Evolutionary conservation across 2,329 filamentous ascomycete species (phyloP).

Genomic region (Exophiala xenobiotica): DNA sequence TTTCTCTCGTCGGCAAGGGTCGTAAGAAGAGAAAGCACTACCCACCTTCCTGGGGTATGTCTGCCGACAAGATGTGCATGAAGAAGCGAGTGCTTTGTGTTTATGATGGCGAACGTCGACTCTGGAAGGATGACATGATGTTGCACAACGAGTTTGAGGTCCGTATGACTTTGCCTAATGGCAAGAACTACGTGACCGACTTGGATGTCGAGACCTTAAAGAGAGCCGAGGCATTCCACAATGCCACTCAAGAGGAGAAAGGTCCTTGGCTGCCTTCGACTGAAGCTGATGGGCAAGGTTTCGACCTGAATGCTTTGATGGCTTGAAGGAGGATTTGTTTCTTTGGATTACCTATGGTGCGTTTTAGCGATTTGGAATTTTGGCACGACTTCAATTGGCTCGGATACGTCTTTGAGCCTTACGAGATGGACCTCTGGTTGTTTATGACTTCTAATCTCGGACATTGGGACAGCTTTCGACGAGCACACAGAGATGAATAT

Average conservation of each 20-base stretch:
- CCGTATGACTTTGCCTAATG: slow-evolving; percentile 73
- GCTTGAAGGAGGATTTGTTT: slow-evolving; percentile 14
- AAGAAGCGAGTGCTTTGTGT: slow-evolving; percentile 95
- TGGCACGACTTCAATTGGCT: neutral
- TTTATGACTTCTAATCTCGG: slow-evolving; percentile 13
- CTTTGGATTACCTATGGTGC: slow-evolving; percentile 15
- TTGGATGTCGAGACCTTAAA: slow-evolving; percentile 87
- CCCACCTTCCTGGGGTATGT: slow-evolving; percentile 88
- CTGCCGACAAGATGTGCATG: slow-evolving; percentile 92
- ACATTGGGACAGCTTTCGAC: slow-evolving; percentile 2
- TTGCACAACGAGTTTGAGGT: slow-evolving; percentile 93
- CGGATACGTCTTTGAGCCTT: neutral
- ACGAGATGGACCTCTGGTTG: neutral
- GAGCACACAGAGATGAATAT: slow-evolving; percentile 8
- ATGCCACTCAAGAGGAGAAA: slow-evolving; percentile 80
- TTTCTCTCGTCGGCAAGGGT: slow-evolving; percentile 58
- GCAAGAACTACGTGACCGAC: slow-evolving; percentile 82
- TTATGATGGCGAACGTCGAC: slow-evolving; percentile 80
- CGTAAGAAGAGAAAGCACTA: slow-evolving; percentile 94
- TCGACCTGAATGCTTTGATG: slow-evolving; percentile 37
- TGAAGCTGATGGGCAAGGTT: slow-evolving; percentile 19
- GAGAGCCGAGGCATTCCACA: slow-evolving; percentile 79
- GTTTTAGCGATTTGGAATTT: slow-evolving; percentile 22
- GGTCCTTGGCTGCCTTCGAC: slow-evolving; percentile 65
- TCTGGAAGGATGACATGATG: slow-evolving; percentile 99